A percentile compares a stretch with the other conserved stretches of the same genome.
These are phyloP conservation scores for Plasmodium reichenowi DNA, from an alignment of 169 alveolate genomes.

Conservation along the genomic window DNA sequence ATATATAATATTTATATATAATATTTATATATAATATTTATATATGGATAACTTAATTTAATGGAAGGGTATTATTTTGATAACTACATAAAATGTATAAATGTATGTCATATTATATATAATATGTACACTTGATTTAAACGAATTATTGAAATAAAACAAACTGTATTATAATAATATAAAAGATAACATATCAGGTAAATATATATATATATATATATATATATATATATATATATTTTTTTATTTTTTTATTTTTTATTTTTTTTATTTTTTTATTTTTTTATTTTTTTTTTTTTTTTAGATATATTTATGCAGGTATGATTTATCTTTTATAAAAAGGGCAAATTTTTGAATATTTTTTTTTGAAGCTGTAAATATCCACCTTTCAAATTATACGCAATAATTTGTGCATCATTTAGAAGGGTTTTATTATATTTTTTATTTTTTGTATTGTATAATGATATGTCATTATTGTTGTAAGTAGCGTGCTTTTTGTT, in stretches of 20 bases:
- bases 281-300: too few species aligned
- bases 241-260: too few species aligned
- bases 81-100: too few species aligned
- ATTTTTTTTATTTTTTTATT: background rate
- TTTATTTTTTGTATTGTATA: background rate
- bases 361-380: slow-evolving; percentile 56
- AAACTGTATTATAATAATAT: too few species aligned
- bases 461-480: background rate
- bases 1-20: too few species aligned
- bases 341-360: slow-evolving; percentile 68
- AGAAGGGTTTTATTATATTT: background rate
- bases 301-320: background rate
- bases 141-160: too few species aligned
- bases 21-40: too few species aligned
- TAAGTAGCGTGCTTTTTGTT: background rate
- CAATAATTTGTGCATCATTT: slow-evolving; percentile 11
- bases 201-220: background rate
- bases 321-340: slow-evolving; percentile 11
- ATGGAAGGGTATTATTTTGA: too few species aligned
- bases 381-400: slow-evolving; percentile 70
- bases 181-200: background rate
- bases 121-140: too few species aligned
- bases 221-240: background rate
- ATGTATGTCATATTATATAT: too few species aligned
- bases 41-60: too few species aligned